Evolutionary conservation across 106 monocot genomes (phyloP), one percentile per base, ranked within the genome.

Genomic region (Allium sativum): DNA sequence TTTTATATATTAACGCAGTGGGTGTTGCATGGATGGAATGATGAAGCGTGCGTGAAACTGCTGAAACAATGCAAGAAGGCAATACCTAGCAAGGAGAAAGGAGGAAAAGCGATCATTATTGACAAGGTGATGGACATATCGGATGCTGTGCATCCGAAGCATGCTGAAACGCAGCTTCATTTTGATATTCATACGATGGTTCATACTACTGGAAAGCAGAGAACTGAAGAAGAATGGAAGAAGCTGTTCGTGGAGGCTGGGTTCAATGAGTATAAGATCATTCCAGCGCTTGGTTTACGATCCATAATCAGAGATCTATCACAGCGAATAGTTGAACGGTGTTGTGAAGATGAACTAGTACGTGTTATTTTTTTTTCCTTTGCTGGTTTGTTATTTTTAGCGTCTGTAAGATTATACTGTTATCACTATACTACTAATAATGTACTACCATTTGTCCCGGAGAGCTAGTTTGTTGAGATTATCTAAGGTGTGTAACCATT

Each of bases 271-370:
- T 71, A 71, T 17, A 55, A 71, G 12, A 62, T 62, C 11, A 53
- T 53, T 13, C 44, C 62, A 0, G 21, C 54, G 0, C 44, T 62
- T 20, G 71, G 55, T 13, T n/a, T 71, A 17, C 42, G 62, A 7
- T 71, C 71, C 0, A 71, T 71, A 2, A 71, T 71, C 19, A n/a
- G 71, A 71, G 45, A 62, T 71, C 8, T 71, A 55, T 52, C 71
- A 61, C 48, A 17, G 31, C 31, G 31, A 5, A 31, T 31, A 31
- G 31, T 31, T 31, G n/a, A n/a, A n/a, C n/a, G n/a, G n/a, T n/a
- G n/a, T n/a, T n/a, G n/a, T n/a, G n/a, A n/a, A n/a, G n/a, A n/a
- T n/a, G n/a, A n/a, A n/a, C n/a, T n/a, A n/a, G n/a, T n/a, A n/a
- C n/a, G n/a, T n/a, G n/a, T n/a, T n/a, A n/a, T n/a, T n/a, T n/a